These are phyloP conservation scores for Naegleria fowleri DNA, from an alignment of 208 protist genomes.

Conservation along the genomic window DNA sequence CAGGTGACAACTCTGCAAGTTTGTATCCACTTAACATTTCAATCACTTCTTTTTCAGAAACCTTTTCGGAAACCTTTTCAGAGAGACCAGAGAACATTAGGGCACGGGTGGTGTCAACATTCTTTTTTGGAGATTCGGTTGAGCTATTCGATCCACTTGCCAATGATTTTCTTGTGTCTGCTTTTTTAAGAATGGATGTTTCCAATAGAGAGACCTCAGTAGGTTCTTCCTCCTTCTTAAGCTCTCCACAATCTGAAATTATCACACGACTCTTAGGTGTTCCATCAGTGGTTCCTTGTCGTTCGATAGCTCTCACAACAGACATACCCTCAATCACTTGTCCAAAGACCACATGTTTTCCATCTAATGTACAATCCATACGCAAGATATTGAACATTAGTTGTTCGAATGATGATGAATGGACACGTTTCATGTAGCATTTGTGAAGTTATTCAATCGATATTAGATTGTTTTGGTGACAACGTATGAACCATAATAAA, in stretches of 20 bases:
- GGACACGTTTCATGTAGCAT: too few relatives aligned
- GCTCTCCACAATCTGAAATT: constrained; percentile 21
- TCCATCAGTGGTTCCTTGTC: not conserved
- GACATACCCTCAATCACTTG: constrained; percentile 8
- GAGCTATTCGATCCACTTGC: not conserved
- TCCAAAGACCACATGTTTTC: constrained; percentile 28
- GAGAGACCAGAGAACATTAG: not conserved
- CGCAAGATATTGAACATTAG: too few relatives aligned
- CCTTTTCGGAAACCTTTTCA: not conserved
- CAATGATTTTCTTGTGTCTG: not conserved
- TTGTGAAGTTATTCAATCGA: too few relatives aligned
- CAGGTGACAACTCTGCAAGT: not conserved
- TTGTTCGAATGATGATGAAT: too few relatives aligned
- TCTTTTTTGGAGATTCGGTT: not conserved
- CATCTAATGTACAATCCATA: constrained; percentile 1
- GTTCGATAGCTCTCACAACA: not conserved
- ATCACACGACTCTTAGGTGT: not conserved
- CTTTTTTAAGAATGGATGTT: too few relatives aligned
- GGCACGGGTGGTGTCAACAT: not conserved
- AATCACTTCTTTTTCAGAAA: not conserved
- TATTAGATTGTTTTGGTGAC: too few relatives aligned
- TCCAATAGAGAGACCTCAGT: not conserved
- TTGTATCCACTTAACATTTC: not conserved
- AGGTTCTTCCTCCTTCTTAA: not conserved
- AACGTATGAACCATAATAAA: too few relatives aligned